phyloP scores from a whole-genome alignment of 2,329 filamentous ascomycete species.

The Epicoccum sorghinum region DNA sequence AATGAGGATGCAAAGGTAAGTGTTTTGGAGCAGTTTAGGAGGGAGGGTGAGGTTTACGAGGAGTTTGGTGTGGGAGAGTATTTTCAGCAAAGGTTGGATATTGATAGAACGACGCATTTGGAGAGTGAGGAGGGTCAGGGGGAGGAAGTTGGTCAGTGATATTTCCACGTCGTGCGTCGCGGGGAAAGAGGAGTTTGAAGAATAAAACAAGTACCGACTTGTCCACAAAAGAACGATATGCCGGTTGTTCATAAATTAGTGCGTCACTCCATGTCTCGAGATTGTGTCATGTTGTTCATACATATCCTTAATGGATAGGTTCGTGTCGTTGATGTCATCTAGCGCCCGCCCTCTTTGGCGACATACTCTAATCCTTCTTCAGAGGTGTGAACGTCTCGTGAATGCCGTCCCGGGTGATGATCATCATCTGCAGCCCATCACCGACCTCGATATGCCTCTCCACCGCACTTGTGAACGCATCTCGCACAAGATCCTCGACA shows the following conservation, averaged over 20 bases:
- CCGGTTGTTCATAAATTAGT: neutral
- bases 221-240: no score
- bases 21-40: conserved; percentile 38
- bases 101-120: conserved; percentile 43
- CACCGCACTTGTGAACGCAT: conserved; percentile 97
- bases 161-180: no score
- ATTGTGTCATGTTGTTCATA: conserved; percentile 27
- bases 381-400: conserved; percentile 82
- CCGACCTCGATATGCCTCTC: conserved; percentile 99
- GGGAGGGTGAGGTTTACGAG: conserved; percentile 31
- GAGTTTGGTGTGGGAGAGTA: conserved; percentile 43
- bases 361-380: conserved; percentile 63
- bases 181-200: no score
- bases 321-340: conserved; percentile 48
- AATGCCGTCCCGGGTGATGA: conserved; percentile 86
- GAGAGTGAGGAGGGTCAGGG: conserved; percentile 14
- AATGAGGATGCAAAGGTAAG: conserved; percentile 43
- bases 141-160: no score
- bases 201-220: no score
- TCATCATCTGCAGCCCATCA: conserved; percentile 93
- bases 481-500: conserved; percentile 88
- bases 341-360: conserved; percentile 34
- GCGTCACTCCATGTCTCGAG: neutral
- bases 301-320: conserved; percentile 22
- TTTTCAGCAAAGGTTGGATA: conserved; percentile 39